Conservation (phyloP, 805 yeast species). For the Schwanniomyces sp. region DNA sequence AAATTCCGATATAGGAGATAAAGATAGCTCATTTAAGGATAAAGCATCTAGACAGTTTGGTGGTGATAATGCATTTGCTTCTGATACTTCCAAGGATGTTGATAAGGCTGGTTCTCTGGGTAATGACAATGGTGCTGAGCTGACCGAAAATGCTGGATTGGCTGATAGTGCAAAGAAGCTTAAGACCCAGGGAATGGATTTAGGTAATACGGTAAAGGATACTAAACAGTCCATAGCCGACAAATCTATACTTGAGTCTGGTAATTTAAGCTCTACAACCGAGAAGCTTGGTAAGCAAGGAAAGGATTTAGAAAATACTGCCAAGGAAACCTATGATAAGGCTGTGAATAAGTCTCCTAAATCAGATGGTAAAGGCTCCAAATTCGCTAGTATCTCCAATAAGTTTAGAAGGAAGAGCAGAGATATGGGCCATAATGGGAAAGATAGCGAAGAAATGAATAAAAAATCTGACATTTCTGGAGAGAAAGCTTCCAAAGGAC, state of each 20-base stretch:
- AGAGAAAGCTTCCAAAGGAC: background rate
- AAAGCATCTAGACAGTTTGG: too few relatives aligned
- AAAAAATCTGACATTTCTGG: background rate
- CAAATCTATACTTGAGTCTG: background rate
- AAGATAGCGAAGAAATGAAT: background rate
- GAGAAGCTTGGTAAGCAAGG: constrained; percentile 7
- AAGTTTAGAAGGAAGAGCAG: background rate
- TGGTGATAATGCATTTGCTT: too few relatives aligned
- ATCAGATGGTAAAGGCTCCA: background rate
- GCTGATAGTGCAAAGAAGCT: background rate
- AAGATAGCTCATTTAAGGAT: too few relatives aligned
- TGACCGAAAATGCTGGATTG: background rate
- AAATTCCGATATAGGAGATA: background rate
- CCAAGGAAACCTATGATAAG: constrained; percentile 10
- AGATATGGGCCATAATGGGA: background rate
- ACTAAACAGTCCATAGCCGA: constrained; percentile 8
- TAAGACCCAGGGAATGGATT: constrained; percentile 9
- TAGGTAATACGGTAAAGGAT: constrained; percentile 13
- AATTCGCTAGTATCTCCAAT: background rate
- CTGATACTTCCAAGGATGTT: too few relatives aligned
- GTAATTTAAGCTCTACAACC: background rate
- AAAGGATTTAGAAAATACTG: constrained; percentile 13
- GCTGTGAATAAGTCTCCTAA: background rate
- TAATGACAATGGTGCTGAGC: background rate
- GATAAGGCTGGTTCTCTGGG: too few relatives aligned